A percentile compares a stretch with the other conserved stretches of the same genome.
These are phyloP conservation scores for Ensete ventricosum DNA, from an alignment of 176 grass and related monocot species.

Conservation along the genomic window DNA sequence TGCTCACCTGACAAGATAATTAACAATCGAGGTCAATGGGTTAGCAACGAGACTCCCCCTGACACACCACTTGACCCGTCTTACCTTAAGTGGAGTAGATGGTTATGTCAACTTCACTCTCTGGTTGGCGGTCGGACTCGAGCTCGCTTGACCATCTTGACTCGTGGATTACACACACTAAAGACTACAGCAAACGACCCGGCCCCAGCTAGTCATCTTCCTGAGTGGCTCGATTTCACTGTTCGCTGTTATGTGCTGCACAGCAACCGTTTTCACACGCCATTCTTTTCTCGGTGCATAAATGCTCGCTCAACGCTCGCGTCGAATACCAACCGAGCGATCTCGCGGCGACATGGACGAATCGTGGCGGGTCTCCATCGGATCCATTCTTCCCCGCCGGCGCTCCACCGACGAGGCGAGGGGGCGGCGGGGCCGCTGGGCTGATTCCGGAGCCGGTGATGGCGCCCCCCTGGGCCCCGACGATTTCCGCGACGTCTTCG, in stretches of 20 bases:
- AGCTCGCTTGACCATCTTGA: no score
- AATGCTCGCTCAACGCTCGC: background rate
- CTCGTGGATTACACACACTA: no score
- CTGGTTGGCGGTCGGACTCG: no score
- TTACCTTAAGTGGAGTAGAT: no score
- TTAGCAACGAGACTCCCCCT: no score
- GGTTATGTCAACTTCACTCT: no score
- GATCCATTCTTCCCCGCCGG: slow-evolving; percentile 7
- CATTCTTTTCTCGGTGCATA: background rate
- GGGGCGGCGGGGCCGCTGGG: background rate
- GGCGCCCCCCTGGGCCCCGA: slow-evolving; percentile 25
- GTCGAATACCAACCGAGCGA: background rate
- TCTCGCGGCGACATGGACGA: slow-evolving; percentile 1
- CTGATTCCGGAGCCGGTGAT: background rate
- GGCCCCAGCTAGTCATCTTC: no score
- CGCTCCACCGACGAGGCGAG: slow-evolving; percentile 3
- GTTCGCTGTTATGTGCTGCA: background rate
- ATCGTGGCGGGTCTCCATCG: slow-evolving; percentile 12
- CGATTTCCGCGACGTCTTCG: slow-evolving; percentile 88
- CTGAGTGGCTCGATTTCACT: background rate
- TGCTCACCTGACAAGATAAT: no score
- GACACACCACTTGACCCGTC: no score
- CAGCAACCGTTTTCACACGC: background rate
- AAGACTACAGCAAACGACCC: no score
- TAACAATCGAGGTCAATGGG: no score